Evolutionary conservation across 1,139 yeast genomes (phyloP).

Genomic region (Candida labiduridarum): DNA sequence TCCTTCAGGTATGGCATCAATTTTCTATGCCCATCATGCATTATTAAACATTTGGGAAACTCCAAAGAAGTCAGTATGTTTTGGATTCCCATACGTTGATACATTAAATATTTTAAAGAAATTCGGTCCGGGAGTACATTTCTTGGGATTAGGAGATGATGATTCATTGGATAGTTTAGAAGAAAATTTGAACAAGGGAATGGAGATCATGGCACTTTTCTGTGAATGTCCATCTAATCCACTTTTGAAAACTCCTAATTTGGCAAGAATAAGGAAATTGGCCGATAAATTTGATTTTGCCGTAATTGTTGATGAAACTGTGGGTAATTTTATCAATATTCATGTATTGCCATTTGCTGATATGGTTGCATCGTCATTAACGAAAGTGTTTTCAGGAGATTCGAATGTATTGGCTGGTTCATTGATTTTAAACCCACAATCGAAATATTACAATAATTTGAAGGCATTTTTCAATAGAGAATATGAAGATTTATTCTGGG

Average conservation of each 20-base stretch:
- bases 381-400: constrained; percentile 93
- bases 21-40: constrained; percentile 79
- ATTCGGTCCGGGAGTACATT: constrained; percentile 87
- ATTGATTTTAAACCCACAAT: constrained; percentile 70
- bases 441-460: constrained; percentile 54
- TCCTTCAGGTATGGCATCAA: constrained; percentile 93
- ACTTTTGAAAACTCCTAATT: constrained; percentile 77
- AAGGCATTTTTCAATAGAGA: constrained; percentile 53
- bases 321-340: constrained; percentile 85
- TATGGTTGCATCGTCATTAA: constrained; percentile 81
- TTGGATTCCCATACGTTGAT: constrained; percentile 95
- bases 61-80: constrained; percentile 72
- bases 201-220: constrained; percentile 67
- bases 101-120: constrained; percentile 82
- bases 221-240: constrained; percentile 97
- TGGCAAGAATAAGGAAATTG: constrained; percentile 60
- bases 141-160: constrained; percentile 83
- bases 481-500: constrained; percentile 84
- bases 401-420: constrained; percentile 96
- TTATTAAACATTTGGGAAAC: constrained; percentile 36
- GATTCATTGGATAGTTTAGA: constrained; percentile 70
- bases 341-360: constrained; percentile 84
- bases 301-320: constrained; percentile 89
- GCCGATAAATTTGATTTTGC: constrained; percentile 73
- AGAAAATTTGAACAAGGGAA: constrained; percentile 57